Conservation (phyloP, 768 basidiomycete genomes). For the Hemileccinum rubropunctum region DNA sequence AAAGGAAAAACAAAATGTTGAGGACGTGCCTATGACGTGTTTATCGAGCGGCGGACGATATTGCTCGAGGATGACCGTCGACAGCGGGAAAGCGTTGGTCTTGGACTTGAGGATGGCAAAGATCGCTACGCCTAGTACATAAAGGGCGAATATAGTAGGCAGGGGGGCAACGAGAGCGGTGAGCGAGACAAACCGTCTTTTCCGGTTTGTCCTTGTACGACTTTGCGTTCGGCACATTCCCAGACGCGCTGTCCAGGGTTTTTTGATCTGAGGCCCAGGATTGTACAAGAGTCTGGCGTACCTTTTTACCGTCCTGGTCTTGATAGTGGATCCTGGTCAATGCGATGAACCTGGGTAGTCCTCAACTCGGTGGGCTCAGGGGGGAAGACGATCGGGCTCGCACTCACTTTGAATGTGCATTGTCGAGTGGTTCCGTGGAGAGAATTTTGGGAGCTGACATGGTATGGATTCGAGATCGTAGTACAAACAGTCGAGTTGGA, state of each 20-base stretch:
- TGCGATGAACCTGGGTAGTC: slow-evolving; percentile 67
- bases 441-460: slow-evolving; percentile 51
- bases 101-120: slow-evolving; percentile 78
- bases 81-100: slow-evolving; percentile 64
- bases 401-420: slow-evolving; percentile 58
- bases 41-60: slow-evolving; percentile 86
- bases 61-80: slow-evolving; percentile 87
- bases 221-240: slow-evolving; percentile 87
- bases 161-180: not conserved
- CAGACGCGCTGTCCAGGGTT: slow-evolving; percentile 63
- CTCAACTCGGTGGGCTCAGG: not conserved
- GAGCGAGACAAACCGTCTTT: slow-evolving; percentile 64
- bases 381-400: too few species aligned
- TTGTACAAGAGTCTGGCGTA: slow-evolving; percentile 22
- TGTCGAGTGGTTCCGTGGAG: slow-evolving; percentile 48
- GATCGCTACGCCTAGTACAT: slow-evolving; percentile 87
- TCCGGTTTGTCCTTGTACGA: slow-evolving; percentile 71
- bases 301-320: slow-evolving; percentile 76
- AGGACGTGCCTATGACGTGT: slow-evolving; percentile 62
- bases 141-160: too few species aligned
- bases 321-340: slow-evolving; percentile 78
- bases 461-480: slow-evolving; percentile 2
- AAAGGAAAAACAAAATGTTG: too few species aligned
- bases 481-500: too few species aligned
- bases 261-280: not conserved